Percentiles rank a stretch among this genome's conserved stretches.
Evolutionary conservation across 1,284 basidiomycete genomes (phyloP).

Genomic region (Abortiporus biennis): DNA sequence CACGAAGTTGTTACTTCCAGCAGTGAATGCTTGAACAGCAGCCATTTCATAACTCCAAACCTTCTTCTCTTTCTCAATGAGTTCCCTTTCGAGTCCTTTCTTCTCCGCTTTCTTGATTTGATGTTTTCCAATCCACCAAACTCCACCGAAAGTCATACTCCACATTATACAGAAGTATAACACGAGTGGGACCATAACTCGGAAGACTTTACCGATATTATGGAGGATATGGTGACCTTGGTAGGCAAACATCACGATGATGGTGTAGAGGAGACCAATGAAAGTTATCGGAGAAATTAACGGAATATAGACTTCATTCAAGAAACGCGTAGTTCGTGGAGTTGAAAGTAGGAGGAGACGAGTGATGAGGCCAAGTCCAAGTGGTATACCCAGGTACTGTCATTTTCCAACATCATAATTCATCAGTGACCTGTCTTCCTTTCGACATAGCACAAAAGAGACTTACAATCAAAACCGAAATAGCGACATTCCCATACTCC

Average conservation of each 20-base stretch:
- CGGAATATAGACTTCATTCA: constrained; percentile 58
- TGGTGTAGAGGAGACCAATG: constrained; percentile 71
- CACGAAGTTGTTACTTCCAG: constrained; percentile 51
- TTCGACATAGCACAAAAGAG: no score
- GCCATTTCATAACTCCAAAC: constrained; percentile 63
- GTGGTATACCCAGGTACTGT: constrained; percentile 74
- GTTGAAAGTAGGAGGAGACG: constrained; percentile 47
- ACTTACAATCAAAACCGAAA: constrained; percentile 66
- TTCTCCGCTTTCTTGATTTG: no score
- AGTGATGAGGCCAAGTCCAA: constrained; percentile 64
- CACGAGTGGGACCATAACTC: constrained; percentile 75
- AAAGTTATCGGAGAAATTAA: constrained; percentile 68
- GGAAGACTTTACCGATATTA: constrained; percentile 70
- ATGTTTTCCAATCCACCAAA: constrained; percentile 44
- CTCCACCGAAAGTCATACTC: constrained; percentile 52
- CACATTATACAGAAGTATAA: constrained; percentile 81
- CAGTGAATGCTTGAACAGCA: constrained; percentile 62
- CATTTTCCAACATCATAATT: background rate
- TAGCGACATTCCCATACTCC: constrained; percentile 64
- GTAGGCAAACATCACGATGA: constrained; percentile 74
- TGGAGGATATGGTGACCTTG: constrained; percentile 55
- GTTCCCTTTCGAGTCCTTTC: no score
- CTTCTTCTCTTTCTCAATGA: constrained; percentile 9
- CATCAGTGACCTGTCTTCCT: no score
- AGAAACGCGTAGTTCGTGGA: constrained; percentile 41